phyloP scores from a whole-genome alignment of 2,329 filamentous ascomycete species.

The Helotiales sp. region DNA sequence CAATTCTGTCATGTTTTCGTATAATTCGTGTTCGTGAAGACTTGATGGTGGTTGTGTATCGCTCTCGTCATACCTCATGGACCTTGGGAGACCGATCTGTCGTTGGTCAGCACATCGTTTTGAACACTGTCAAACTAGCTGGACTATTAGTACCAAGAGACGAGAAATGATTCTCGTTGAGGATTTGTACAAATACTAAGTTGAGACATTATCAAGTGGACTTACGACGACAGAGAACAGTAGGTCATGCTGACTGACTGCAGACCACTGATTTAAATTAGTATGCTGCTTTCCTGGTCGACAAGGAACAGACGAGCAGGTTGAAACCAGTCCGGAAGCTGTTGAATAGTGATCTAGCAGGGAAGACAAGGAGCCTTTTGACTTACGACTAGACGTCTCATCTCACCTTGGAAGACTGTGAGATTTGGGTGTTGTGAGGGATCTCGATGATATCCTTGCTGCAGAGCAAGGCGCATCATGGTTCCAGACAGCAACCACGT shows the following conservation, averaged over 20 bases:
- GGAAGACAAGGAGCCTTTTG: no score
- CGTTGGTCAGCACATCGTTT: not conserved
- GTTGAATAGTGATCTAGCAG: no score
- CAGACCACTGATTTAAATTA: no score
- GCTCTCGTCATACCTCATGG: slow-evolving; percentile 62
- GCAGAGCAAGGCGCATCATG: slow-evolving; percentile 54
- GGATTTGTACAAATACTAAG: not conserved
- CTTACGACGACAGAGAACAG: slow-evolving; percentile 55
- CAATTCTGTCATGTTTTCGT: slow-evolving; percentile 52
- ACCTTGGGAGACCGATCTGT: slow-evolving; percentile 65
- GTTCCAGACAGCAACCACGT: slow-evolving; percentile 53
- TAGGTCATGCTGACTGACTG: slow-evolving; percentile 58
- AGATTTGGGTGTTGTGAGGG: slow-evolving; percentile 51
- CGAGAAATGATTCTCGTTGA: not conserved
- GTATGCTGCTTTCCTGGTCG: no score
- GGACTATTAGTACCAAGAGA: not conserved
- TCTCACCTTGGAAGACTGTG: slow-evolving; percentile 56
- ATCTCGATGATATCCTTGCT: slow-evolving; percentile 60
- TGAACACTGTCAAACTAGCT: not conserved
- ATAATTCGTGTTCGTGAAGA: slow-evolving; percentile 65
- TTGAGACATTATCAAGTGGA: not conserved
- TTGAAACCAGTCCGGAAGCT: no score
- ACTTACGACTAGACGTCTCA: slow-evolving; percentile 62
- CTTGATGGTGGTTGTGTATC: slow-evolving; percentile 65
- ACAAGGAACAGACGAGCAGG: no score